These are phyloP conservation scores for Panus rudis DNA, from an alignment of 768 basidiomycete species.

Conservation along the genomic window DNA sequence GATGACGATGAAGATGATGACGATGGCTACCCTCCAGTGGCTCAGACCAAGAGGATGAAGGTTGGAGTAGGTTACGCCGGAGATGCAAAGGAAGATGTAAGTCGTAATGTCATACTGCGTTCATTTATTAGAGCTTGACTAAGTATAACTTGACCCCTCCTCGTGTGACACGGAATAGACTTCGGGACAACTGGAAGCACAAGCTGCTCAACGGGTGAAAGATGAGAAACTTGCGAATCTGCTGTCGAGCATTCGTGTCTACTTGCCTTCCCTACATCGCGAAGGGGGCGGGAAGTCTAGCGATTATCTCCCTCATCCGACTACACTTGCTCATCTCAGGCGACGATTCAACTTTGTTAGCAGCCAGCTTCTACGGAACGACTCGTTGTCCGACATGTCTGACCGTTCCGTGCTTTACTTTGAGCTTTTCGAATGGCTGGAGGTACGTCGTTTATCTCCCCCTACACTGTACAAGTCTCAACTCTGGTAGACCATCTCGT, in stretches of 20 bases:
- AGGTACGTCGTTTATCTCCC: slow-evolving; percentile 41
- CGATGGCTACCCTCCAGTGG: slow-evolving; percentile 33
- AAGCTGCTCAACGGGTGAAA: slow-evolving; percentile 60
- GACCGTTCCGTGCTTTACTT: slow-evolving; percentile 81
- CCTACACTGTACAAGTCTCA: background rate
- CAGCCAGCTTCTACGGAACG: slow-evolving; percentile 81
- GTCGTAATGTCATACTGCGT: slow-evolving; percentile 21
- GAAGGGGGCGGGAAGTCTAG: slow-evolving; percentile 71
- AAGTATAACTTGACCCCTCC: background rate
- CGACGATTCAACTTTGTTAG: slow-evolving; percentile 86
- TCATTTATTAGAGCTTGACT: slow-evolving; percentile 3
- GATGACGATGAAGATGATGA: slow-evolving; percentile 52
- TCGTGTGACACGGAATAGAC: slow-evolving; percentile 37
- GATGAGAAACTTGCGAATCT: slow-evolving; percentile 70
- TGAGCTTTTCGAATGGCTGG: slow-evolving; percentile 87
- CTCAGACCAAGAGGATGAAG: slow-evolving; percentile 57
- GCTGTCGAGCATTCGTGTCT: slow-evolving; percentile 68
- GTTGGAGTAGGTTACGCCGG: slow-evolving; percentile 88
- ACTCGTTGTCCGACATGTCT: slow-evolving; percentile 92
- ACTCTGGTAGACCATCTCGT: slow-evolving; percentile 75
- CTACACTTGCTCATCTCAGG: slow-evolving; percentile 84
- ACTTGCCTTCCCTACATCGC: slow-evolving; percentile 76
- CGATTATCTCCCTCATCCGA: slow-evolving; percentile 90
- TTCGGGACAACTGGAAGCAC: slow-evolving; percentile 75
- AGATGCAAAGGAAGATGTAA: slow-evolving; percentile 75